phyloP scores from a whole-genome alignment of 1,139 yeast species.

The Hyphopichia pseudoburtonii region DNA sequence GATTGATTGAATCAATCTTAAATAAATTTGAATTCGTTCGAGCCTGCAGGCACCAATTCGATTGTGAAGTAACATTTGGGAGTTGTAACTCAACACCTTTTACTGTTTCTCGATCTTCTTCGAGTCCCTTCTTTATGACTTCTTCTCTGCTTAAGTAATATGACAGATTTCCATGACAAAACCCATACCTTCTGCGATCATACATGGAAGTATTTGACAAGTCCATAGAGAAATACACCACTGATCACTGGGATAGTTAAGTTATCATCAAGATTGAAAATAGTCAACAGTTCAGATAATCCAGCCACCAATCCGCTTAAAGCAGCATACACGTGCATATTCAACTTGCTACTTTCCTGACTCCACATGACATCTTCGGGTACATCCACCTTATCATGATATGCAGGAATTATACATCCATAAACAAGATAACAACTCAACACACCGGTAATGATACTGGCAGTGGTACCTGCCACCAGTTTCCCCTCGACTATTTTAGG shows the following conservation, averaged over 20 bases:
- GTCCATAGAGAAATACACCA: slow-evolving; percentile 56
- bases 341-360: slow-evolving; percentile 56
- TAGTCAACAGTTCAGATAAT: slow-evolving; percentile 76
- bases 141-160: too few relatives aligned
- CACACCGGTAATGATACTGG: slow-evolving; percentile 79
- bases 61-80: too few relatives aligned
- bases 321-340: slow-evolving; percentile 51
- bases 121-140: too few relatives aligned
- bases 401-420: slow-evolving; percentile 67
- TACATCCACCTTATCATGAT: slow-evolving; percentile 42
- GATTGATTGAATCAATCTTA: too few relatives aligned
- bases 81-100: too few relatives aligned
- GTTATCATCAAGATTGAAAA: slow-evolving; percentile 83
- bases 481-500: slow-evolving; percentile 74
- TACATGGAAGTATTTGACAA: slow-evolving; percentile 27
- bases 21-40: too few relatives aligned
- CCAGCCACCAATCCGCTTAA: slow-evolving; percentile 81
- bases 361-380: slow-evolving; percentile 65
- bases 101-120: too few relatives aligned
- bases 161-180: too few relatives aligned
- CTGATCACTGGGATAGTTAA: slow-evolving; percentile 89
- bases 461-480: slow-evolving; percentile 85
- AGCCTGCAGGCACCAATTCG: too few relatives aligned
- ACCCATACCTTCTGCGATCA: too few relatives aligned
- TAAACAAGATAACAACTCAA: slow-evolving; percentile 65